Base-by-base conservation (phyloP, 1,284 basidiomycete genomes). In the Apiotrichum porosum region DNA sequence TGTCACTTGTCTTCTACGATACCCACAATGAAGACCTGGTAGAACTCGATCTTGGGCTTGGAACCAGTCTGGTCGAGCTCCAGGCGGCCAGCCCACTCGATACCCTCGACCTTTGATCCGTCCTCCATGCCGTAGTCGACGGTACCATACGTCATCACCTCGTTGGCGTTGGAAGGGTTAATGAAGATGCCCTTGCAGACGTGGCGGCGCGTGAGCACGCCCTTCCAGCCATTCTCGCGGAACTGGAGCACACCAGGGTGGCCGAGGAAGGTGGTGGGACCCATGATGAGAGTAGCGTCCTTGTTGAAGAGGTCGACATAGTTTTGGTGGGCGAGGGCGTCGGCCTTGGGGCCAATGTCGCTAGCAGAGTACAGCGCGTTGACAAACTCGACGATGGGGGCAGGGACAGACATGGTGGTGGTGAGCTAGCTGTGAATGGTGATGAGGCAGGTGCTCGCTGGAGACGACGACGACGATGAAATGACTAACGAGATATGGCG, bases 1-100 rank as follows among this genome's bases (percentile, higher is more conserved):
- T 14, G 14, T 33, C n/a, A 18, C 23, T 34, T 21, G 28, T 18
- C 17, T 2, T 15, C 9, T 18, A n/a, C 12, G 22, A 12, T 14
- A 59, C 61, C 56, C 48, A 63, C 62, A 39, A 63, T 58, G 49
- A 44, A 63, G 12, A 63, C 62, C 54, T 63, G 62, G 49, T 63
- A 63, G 37, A 55, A 58, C 51, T 56, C 42, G 31, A 63, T 44
- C 56, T 60, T 61, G 34, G 43, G 52, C 36, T 49, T 40, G 12
- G 30, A 40, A 6, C 31, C 33, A 3, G 37, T 40, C 35, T 56
- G 35, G 31, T 45, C 46, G 15, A 57, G 37, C n/a, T 54, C 36
- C 41, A 63, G 54, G 22, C 47, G 40, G 9, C 44, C 56, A 6
- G 60, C 51, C 52, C 58, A 63, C 38, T 60, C 56, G 22, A 57